Evolutionary conservation across 208 protist species (phyloP).

Genomic region (Trypanosoma platydactyli): DNA sequence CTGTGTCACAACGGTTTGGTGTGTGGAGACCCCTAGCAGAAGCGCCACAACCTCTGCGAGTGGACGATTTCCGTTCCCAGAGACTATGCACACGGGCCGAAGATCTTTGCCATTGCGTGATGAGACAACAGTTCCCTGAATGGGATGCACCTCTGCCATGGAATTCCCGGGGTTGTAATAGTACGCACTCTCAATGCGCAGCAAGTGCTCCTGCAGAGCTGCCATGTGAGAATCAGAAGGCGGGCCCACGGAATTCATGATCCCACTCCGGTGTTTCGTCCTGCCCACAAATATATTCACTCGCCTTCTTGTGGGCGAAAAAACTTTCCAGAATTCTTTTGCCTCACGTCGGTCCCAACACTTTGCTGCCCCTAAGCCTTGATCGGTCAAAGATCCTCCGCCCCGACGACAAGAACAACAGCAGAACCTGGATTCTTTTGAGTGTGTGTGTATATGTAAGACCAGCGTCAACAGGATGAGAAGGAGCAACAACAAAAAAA

Average conservation of each 20-base stretch:
- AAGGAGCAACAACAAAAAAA: too few relatives aligned
- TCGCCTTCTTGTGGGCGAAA: not conserved
- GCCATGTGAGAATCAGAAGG: conserved; percentile 7
- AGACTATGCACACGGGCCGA: conserved; percentile 73
- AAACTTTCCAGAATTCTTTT: too few relatives aligned
- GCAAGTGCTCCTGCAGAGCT: conserved; percentile 63
- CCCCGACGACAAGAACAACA: too few relatives aligned
- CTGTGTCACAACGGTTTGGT: conserved; percentile 77
- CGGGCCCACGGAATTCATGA: not conserved
- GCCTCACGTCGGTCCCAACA: too few relatives aligned
- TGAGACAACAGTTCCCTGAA: conserved; percentile 70
- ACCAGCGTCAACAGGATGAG: too few relatives aligned
- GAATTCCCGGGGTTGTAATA: conserved; percentile 68
- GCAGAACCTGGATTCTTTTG: too few relatives aligned
- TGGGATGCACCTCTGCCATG: conserved; percentile 69
- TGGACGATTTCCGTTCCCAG: conserved; percentile 89
- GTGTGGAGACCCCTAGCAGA: conserved; percentile 71
- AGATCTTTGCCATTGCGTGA: conserved; percentile 33
- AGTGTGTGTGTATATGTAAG: too few relatives aligned
- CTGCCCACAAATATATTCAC: not conserved
- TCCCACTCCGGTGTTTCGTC: not conserved
- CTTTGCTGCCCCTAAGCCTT: too few relatives aligned
- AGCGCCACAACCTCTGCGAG: conserved; percentile 87
- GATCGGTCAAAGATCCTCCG: too few relatives aligned
- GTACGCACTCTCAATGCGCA: conserved; percentile 82